Evolutionary conservation across 176 grass and related monocot genomes (phyloP), one percentile per base, ranked within the genome.

Genomic region (Bolboschoenus planiculmis): DNA sequence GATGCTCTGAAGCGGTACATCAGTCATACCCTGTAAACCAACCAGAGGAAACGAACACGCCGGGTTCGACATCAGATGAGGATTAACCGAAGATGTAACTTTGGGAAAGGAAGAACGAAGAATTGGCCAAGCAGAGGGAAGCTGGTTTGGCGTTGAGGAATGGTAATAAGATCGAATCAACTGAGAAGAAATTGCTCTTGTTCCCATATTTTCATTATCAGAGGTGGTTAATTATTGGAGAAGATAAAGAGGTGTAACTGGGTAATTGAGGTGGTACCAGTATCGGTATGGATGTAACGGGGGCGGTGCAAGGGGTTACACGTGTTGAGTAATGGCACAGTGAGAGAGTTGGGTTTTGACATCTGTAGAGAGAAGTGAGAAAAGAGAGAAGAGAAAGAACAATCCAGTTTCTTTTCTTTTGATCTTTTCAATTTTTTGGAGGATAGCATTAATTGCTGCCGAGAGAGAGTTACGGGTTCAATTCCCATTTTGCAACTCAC

Each of bases 1-100:
- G 78, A 91, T 64, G 33, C 30, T 84, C 21, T 86, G 26, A 30
- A 3, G 21, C 10, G 58, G 58, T 61, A 13, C 53, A n/a, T n/a
- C 53, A 8, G 47, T 13, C 47, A 87, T 51, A 0, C 20, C 84
- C 11, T 67, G 86, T 59, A 85, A 24, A 62, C 84, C 56, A 4
- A 7, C 15, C 4, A 80, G 72, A 26, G 4, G 75, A 56, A 56
- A 54, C 18, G 48, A 3, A 21, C 4, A 1, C 2, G 1, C 31
- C 26, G 5, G 27, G 13, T 35, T 35, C 11, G 6, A n/a, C n/a
- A n/a, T 56, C 55, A 21, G 4, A 40, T 2, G 78, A 37, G 50
- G 50, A 40, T 23, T 58, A 29, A 23, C 10, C n/a, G n/a, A n/a
- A 43, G 48, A 53, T 13, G 43, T 65, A 15, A 77, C 10, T 48